Conservation (phyloP, 768 basidiomycete species). For the Tephrocybe sp. region DNA sequence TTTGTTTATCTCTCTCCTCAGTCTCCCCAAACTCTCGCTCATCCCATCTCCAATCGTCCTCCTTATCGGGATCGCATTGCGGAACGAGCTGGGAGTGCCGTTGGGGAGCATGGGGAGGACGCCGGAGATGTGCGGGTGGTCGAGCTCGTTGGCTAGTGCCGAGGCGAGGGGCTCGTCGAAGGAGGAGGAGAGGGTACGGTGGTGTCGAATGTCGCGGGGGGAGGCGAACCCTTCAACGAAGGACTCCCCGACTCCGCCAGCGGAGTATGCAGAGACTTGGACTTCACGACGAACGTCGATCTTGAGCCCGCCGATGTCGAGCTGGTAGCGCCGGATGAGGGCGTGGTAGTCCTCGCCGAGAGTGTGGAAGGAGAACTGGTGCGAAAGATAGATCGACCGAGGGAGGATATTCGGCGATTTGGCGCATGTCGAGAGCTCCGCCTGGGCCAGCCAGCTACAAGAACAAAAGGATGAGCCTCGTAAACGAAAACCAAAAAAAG, state of each 20-base stretch:
- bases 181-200: constrained; percentile 45
- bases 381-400: constrained; percentile 76
- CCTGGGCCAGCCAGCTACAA: constrained; percentile 68
- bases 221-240: constrained; percentile 55
- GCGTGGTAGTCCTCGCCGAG: constrained; percentile 80
- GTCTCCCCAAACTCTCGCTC: constrained; percentile 58
- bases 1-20: constrained; percentile 55
- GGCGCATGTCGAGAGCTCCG: constrained; percentile 79
- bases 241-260: constrained; percentile 35
- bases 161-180: constrained; percentile 81
- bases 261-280: constrained; percentile 55
- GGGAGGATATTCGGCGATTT: constrained; percentile 61
- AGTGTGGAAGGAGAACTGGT: constrained; percentile 81
- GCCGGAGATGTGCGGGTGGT: constrained; percentile 40
- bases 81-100: constrained; percentile 46
- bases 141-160: constrained; percentile 66
- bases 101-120: constrained; percentile 84
- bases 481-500: constrained; percentile 1
- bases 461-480: constrained; percentile 11
- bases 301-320: constrained; percentile 55
- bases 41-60: constrained; percentile 51
- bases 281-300: constrained; percentile 76
- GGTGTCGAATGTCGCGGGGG: constrained; percentile 36
- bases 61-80: constrained; percentile 54
- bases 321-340: constrained; percentile 62